These are phyloP conservation scores for Malania oleifera DNA, from an alignment of 164 flowering plant genomes.

Conservation along the genomic window DNA sequence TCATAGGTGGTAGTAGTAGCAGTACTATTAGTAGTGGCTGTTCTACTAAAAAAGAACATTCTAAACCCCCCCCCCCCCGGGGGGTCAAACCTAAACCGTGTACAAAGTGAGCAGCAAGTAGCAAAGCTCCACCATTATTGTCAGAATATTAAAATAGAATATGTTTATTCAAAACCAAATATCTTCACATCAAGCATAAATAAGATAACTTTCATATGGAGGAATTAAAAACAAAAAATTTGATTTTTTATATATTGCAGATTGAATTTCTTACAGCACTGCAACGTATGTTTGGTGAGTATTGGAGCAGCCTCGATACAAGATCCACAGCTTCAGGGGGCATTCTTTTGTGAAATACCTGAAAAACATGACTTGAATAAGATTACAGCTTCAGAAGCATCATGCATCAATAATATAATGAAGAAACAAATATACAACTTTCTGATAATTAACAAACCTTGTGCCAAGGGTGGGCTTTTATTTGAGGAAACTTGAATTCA, in stretches of 20 bases:
- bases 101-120: too few relatives aligned
- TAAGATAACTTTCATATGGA: too few relatives aligned
- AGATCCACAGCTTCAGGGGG: conserved; percentile 97
- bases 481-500: conserved; percentile 92
- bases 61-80: too few relatives aligned
- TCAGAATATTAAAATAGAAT: neutral
- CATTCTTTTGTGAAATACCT: conserved; percentile 84
- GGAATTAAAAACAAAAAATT: neutral
- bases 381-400: neutral
- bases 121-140: too few relatives aligned
- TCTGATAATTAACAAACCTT: conserved; percentile 45
- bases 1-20: too few relatives aligned
- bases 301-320: conserved; percentile 91
- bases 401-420: neutral
- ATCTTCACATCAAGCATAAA: too few relatives aligned
- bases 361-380: conserved; percentile 12
- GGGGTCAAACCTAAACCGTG: too few relatives aligned
- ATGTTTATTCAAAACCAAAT: neutral
- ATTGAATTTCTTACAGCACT: conserved; percentile 63
- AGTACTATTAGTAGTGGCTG: too few relatives aligned
- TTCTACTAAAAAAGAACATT: too few relatives aligned
- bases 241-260: neutral
- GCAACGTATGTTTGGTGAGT: conserved; percentile 86
- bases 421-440: neutral
- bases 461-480: conserved; percentile 97